phyloP scores from a whole-genome alignment of 352 stramenopile genomes.

The Thalassiosira delicatula region DNA sequence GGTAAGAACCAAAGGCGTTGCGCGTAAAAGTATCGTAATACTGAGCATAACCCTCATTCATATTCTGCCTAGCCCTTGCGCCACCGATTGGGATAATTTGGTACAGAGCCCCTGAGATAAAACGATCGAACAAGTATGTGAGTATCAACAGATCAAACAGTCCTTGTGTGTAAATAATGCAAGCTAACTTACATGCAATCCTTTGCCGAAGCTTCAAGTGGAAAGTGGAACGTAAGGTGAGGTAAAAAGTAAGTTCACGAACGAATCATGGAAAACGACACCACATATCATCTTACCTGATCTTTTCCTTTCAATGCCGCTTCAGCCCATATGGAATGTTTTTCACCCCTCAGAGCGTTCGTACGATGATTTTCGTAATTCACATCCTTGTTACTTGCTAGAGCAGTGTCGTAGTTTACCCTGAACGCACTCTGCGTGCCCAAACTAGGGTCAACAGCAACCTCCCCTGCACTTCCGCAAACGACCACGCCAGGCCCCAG shows the following conservation, averaged over 20 bases:
- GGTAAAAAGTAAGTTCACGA: background rate
- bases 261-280: background rate
- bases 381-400: too few species aligned
- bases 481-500: conserved; percentile 45
- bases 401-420: too few species aligned
- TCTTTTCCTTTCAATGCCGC: background rate
- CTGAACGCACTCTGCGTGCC: too few species aligned
- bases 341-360: too few species aligned
- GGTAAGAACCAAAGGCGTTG: conserved; percentile 38
- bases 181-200: background rate
- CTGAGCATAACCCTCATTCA: background rate
- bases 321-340: background rate
- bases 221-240: background rate
- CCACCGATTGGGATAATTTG: conserved; percentile 42
- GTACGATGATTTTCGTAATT: too few species aligned
- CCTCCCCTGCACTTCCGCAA: conserved; percentile 46
- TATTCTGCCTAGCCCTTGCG: background rate
- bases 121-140: conserved; percentile 60
- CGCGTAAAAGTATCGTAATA: conserved; percentile 49
- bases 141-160: conserved; percentile 13
- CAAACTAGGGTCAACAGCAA: conserved; percentile 2
- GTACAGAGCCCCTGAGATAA: conserved; percentile 53
- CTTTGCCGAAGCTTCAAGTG: background rate
- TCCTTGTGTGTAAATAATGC: conserved; percentile 8
- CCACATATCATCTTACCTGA: background rate